These are phyloP conservation scores for Sarcodon aspratus DNA, from an alignment of 768 basidiomycete species.

Conservation along the genomic window DNA sequence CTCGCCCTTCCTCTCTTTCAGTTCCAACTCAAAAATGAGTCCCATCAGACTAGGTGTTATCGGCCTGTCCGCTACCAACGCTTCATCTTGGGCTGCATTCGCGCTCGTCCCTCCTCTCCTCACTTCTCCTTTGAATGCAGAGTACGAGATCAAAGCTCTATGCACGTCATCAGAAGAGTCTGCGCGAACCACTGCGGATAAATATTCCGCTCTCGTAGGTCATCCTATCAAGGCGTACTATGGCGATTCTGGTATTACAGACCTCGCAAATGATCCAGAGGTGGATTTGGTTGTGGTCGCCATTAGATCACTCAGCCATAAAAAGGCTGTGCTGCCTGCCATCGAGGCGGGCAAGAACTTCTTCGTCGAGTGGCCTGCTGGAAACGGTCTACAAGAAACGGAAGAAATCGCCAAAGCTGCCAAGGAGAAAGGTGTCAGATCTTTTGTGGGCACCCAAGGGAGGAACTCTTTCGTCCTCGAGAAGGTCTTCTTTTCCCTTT, in stretches of 20 bases:
- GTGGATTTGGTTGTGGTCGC: slow-evolving; percentile 25
- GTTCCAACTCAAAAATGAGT: no score
- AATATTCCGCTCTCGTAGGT: slow-evolving; percentile 15
- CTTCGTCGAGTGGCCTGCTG: slow-evolving; percentile 31
- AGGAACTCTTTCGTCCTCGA: slow-evolving; percentile 15
- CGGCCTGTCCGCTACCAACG: no score
- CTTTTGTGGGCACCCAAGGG: slow-evolving; percentile 24
- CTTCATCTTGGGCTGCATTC: not conserved
- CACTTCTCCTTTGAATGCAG: not conserved
- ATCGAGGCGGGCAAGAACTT: slow-evolving; percentile 26
- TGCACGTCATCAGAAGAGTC: slow-evolving; percentile 22
- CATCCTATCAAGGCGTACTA: slow-evolving; percentile 21
- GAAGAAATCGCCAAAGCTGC: slow-evolving; percentile 22
- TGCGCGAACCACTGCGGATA: slow-evolving; percentile 18
- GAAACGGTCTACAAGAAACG: slow-evolving; percentile 19
- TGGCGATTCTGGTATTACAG: slow-evolving; percentile 12
- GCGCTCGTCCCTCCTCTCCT: slow-evolving; percentile 1
- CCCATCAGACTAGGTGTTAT: no score
- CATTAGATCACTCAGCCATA: slow-evolving; percentile 22
- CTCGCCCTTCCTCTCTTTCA: no score
- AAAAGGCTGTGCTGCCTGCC: slow-evolving; percentile 16
- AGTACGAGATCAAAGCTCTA: slow-evolving; percentile 21
- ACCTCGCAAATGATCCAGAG: slow-evolving; percentile 22
- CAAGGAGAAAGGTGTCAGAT: slow-evolving; percentile 16
- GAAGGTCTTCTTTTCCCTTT: slow-evolving; percentile 16